phyloP scores from a whole-genome alignment of 2,329 filamentous ascomycete genomes.

The Colletotrichum australisinense region DNA sequence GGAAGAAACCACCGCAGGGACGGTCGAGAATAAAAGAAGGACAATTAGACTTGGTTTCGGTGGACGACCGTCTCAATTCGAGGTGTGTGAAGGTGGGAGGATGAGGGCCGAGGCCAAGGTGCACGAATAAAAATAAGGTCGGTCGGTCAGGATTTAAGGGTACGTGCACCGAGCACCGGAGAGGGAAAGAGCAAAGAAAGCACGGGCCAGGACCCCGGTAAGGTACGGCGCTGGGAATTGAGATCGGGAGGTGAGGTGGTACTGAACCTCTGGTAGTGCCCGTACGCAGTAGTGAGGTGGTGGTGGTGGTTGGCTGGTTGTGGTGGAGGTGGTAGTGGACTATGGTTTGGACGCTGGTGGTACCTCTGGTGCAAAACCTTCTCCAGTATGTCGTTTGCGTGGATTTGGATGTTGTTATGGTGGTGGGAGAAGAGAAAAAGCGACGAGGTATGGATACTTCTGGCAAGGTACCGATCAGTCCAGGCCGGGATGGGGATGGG shows the following conservation, averaged over 20 bases:
- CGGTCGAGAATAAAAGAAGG: constrained; percentile 2
- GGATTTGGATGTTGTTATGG: background rate
- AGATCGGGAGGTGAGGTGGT: background rate
- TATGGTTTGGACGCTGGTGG: background rate
- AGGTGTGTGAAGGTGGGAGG: constrained; percentile 35
- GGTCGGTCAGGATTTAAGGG: constrained; percentile 35
- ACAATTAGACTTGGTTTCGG: constrained; percentile 20
- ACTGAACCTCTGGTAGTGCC: background rate
- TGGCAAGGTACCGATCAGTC: constrained; percentile 22
- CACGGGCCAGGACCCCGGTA: constrained; percentile 10
- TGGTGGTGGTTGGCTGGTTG: background rate
- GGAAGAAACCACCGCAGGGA: constrained; percentile 4
- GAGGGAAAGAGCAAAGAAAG: constrained; percentile 32
- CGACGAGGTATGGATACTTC: constrained; percentile 16
- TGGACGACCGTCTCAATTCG: constrained; percentile 22
- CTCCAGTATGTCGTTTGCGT: background rate
- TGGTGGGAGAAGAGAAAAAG: background rate
- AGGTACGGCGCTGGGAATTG: background rate
- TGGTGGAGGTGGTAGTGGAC: background rate
- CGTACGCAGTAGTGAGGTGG: background rate
- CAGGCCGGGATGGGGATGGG: constrained; percentile 24
- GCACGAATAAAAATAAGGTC: constrained; percentile 37
- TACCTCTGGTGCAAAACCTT: background rate
- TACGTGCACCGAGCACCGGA: constrained; percentile 37
- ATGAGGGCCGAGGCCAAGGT: constrained; percentile 35